Evolutionary conservation across 179 eudicot genomes (phyloP).

Genomic region (Beta corolliflora): DNA sequence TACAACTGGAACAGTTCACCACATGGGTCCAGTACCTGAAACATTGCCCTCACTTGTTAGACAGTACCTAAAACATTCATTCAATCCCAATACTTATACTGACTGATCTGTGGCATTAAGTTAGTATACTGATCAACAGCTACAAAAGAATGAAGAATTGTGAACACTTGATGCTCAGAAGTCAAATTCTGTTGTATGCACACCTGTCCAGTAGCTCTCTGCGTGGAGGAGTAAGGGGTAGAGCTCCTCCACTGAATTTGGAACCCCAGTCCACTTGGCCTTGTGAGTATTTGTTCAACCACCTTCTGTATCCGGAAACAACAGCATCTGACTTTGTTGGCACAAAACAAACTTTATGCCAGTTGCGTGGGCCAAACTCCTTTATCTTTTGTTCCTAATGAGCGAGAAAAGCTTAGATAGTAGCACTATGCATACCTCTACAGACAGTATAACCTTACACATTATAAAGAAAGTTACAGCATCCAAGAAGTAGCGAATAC

Average conservation of each 20-base stretch:
- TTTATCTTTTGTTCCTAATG: slow-evolving; percentile 56
- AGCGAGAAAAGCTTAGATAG: background rate
- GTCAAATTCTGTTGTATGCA: background rate
- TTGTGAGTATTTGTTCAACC: slow-evolving; percentile 72
- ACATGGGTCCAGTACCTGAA: slow-evolving; percentile 83
- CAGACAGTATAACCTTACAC: too few relatives aligned
- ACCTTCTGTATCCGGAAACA: slow-evolving; percentile 65
- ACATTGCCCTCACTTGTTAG: slow-evolving; percentile 3
- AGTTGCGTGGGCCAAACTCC: slow-evolving; percentile 63
- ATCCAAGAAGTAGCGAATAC: slow-evolving; percentile 29
- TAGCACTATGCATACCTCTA: too few relatives aligned
- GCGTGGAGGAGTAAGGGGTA: slow-evolving; percentile 71
- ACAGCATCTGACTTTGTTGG: slow-evolving; percentile 79
- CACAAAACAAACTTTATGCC: slow-evolving; percentile 74
- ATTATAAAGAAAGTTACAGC: background rate
- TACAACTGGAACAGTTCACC: slow-evolving; percentile 75
- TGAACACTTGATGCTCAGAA: background rate
- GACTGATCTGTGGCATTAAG: background rate
- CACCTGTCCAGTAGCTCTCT: slow-evolving; percentile 81
- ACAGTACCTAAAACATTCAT: too few relatives aligned
- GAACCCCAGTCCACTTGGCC: slow-evolving; percentile 63
- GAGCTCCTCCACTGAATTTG: slow-evolving; percentile 46
- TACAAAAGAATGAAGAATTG: background rate
- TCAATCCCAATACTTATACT: too few relatives aligned
- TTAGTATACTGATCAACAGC: background rate